These are phyloP conservation scores for Sclerotinia borealis DNA, from an alignment of 2,329 filamentous ascomycete species.

Conservation along the genomic window DNA sequence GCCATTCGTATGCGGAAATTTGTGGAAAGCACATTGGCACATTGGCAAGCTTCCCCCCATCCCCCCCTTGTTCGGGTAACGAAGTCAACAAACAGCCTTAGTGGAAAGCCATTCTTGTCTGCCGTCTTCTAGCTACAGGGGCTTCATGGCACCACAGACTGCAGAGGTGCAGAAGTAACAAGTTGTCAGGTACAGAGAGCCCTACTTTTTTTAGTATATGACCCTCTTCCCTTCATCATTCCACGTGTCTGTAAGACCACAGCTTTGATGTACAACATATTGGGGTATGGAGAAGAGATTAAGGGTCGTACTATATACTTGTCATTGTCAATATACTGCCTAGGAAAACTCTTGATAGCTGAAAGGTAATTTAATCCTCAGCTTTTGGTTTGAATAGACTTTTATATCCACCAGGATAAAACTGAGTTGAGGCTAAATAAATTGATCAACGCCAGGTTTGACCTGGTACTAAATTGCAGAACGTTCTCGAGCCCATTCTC, in stretches of 20 bases:
- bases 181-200: not conserved
- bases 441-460: slow-evolving; percentile 1
- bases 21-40: not conserved
- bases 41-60: not conserved
- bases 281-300: not conserved
- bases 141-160: not conserved
- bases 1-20: slow-evolving; percentile 2
- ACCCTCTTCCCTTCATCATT: not conserved
- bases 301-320: not conserved
- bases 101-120: not conserved
- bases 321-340: too few species aligned
- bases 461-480: not conserved
- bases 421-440: not conserved
- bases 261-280: not conserved
- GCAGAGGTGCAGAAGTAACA: not conserved
- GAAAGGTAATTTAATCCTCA: not conserved
- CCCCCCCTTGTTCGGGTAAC: not conserved
- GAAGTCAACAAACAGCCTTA: not conserved
- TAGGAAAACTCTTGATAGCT: not conserved
- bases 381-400: not conserved
- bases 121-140: not conserved
- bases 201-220: not conserved
- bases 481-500: not conserved
- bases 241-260: slow-evolving; percentile 1
- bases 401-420: not conserved